Conservation (phyloP, 139 green algal species). For the Chlorella sp. region DNA sequence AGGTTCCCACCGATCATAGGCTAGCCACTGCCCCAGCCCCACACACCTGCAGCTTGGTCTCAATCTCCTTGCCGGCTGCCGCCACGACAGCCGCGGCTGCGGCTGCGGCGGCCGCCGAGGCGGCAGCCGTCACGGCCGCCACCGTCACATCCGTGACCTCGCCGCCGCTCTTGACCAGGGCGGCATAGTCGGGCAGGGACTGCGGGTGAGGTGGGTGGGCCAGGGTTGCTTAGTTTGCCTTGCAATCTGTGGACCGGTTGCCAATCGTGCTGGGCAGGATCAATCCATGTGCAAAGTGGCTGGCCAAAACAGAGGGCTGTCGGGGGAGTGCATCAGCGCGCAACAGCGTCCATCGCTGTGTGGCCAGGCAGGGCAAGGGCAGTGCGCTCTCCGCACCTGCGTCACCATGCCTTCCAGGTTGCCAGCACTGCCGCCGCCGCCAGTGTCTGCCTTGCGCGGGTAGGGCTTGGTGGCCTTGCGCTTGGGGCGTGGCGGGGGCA, state of each 20-base stretch:
- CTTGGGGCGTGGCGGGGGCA: constrained; percentile 92
- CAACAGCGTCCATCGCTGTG: too few relatives aligned
- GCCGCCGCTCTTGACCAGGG: constrained; percentile 2
- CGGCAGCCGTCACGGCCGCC: constrained; percentile 72
- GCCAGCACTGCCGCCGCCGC: not conserved
- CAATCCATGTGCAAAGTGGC: too few relatives aligned
- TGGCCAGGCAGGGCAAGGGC: too few relatives aligned
- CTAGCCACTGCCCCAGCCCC: too few relatives aligned
- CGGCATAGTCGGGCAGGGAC: constrained; percentile 38
- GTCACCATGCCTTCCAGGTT: constrained; percentile 1
- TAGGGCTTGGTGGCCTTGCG: constrained; percentile 84
- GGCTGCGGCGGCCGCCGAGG: constrained; percentile 71
- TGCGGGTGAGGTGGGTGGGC: not conserved
- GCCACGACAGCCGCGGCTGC: constrained; percentile 79
- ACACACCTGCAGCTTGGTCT: constrained; percentile 71
- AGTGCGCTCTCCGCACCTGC: not conserved
- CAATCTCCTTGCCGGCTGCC: constrained; percentile 71
- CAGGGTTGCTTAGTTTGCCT: not conserved
- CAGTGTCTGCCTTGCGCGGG: constrained; percentile 67
- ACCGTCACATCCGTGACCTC: constrained; percentile 66
- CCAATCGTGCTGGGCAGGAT: too few relatives aligned
- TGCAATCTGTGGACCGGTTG: too few relatives aligned
- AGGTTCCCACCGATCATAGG: too few relatives aligned
- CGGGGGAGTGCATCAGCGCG: too few relatives aligned
- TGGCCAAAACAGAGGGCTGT: too few relatives aligned